Evolutionary conservation across 106 monocot genomes (phyloP).

Genomic region (Apostasia ramifera): DNA sequence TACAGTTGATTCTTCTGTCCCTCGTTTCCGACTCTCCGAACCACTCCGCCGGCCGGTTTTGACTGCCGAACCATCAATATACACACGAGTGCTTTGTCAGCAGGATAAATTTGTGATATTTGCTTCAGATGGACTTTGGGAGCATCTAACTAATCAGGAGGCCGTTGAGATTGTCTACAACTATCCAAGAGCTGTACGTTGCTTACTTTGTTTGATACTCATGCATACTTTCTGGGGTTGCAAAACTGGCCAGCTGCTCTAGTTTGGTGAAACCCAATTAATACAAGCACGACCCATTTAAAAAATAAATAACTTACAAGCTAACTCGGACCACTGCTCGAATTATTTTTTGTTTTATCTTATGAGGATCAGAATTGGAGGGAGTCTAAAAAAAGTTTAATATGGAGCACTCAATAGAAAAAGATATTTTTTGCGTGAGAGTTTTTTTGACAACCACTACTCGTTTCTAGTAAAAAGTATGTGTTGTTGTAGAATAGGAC

Average conservation of each 20-base stretch:
- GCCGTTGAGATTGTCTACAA: conserved; percentile 66
- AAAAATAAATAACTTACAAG: no score
- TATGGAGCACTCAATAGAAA: no score
- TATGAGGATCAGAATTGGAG: no score
- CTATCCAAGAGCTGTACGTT: conserved; percentile 62
- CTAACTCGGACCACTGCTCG: no score
- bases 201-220: background rate
- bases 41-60: conserved; percentile 59
- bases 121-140: conserved; percentile 94
- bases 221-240: background rate
- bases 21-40: conserved; percentile 53
- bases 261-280: no score
- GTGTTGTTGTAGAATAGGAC: no score
- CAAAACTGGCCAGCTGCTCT: background rate
- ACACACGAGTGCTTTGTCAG: conserved; percentile 38
- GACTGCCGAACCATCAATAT: conserved; percentile 57
- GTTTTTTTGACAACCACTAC: no score
- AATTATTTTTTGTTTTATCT: no score
- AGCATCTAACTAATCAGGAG: conserved; percentile 78
- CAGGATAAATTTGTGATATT: conserved; percentile 78
- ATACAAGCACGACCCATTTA: no score
- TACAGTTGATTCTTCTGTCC: conserved; percentile 34
- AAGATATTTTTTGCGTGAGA: no score
- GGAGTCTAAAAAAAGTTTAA: no score
- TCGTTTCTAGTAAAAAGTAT: no score